Evolutionary conservation across 768 basidiomycete species (phyloP).

Genomic region (Pulveroboletus sp.): DNA sequence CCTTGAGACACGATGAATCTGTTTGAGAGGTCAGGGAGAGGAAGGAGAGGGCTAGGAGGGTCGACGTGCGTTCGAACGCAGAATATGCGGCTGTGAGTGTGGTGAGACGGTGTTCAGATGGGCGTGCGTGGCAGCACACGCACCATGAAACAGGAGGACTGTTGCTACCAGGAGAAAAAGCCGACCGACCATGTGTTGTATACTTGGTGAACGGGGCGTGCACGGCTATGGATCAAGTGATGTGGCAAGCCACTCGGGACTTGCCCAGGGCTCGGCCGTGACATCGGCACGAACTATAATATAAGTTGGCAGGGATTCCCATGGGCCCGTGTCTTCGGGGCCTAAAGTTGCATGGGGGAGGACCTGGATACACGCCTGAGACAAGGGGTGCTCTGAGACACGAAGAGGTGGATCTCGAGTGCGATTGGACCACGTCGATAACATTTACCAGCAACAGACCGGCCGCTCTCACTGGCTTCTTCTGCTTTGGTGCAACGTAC

Average conservation of each 20-base stretch:
- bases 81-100: slow-evolving; percentile 62
- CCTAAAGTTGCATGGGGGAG: too few species aligned
- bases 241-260: too few species aligned
- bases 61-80: slow-evolving; percentile 66
- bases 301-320: too few species aligned
- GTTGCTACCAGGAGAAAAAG: slow-evolving; percentile 43
- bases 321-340: too few species aligned
- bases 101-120: neutral
- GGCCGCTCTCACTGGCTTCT: too few species aligned
- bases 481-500: neutral
- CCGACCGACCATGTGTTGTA: slow-evolving; percentile 40
- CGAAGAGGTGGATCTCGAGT: too few species aligned
- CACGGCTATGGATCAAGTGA: neutral
- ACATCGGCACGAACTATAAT: too few species aligned
- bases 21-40: slow-evolving; percentile 1
- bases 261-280: too few species aligned
- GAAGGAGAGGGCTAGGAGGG: slow-evolving; percentile 17
- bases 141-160: slow-evolving; percentile 53
- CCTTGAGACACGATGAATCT: slow-evolving; percentile 78
- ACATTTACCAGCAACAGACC: too few species aligned
- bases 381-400: too few species aligned
- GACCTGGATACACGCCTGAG: too few species aligned
- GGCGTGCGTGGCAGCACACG: slow-evolving; percentile 6
- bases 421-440: too few species aligned
- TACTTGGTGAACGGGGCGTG: neutral